Conservation (phyloP, 163 green algal genomes). For the Scenedesmus sp. region DNA sequence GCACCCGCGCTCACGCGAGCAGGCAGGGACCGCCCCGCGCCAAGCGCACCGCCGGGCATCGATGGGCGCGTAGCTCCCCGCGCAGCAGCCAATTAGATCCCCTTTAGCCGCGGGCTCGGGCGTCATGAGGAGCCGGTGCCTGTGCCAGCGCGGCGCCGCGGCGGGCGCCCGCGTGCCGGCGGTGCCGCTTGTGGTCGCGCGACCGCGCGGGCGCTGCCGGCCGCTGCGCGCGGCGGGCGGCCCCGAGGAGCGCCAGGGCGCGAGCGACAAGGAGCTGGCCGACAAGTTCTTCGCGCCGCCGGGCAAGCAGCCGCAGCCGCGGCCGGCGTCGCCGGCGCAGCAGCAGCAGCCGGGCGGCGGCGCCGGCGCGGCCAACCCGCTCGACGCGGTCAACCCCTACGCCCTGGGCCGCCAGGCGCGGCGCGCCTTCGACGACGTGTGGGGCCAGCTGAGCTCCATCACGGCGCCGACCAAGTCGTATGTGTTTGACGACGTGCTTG, state of each 20-base stretch:
- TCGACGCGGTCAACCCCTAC: constrained; percentile 64
- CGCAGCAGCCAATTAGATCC: no score
- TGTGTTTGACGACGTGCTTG: constrained; percentile 53
- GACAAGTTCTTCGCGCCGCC: constrained; percentile 32
- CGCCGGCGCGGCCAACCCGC: constrained; percentile 27
- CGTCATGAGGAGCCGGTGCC: no score
- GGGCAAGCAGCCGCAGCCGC: constrained; percentile 11
- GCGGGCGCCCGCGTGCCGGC: no score
- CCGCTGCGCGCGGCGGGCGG: neutral
- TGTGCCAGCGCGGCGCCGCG: no score
- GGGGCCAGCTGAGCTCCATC: constrained; percentile 79
- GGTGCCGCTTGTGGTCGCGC: no score
- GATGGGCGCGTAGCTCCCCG: no score
- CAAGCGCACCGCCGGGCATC: no score
- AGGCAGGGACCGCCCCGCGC: no score
- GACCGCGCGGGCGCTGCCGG: no score
- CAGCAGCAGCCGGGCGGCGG: neutral
- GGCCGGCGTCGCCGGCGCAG: neutral
- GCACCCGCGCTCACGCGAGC: no score
- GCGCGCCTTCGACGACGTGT: constrained; percentile 87
- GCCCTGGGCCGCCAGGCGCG: constrained; percentile 65
- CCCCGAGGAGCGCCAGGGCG: constrained; percentile 7
- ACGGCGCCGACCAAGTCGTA: constrained; percentile 61
- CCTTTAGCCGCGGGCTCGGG: no score
- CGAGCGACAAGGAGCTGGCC: constrained; percentile 23